Evolutionary conservation across 1,284 basidiomycete species (phyloP), one percentile per base, ranked within the genome.

Genomic region (Coriolopsis trogii): DNA sequence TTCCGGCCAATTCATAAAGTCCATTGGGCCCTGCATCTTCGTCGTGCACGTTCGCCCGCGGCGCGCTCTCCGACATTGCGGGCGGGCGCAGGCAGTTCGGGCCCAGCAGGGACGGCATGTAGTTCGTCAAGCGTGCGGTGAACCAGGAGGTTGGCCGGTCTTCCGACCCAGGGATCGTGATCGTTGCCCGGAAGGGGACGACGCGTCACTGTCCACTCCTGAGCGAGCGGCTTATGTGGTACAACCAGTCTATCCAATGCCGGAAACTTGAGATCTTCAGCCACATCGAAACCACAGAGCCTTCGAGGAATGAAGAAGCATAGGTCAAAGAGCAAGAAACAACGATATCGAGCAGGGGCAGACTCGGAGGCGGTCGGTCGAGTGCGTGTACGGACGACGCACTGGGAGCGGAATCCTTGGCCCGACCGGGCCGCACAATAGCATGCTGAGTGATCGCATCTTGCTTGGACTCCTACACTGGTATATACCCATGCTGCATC

Each of bases 191-290:
- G 41, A 76, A 63, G 4, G 60, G 65, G 24, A 74, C 56, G 1
- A 62, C 67, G 44, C 60, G 55, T 74, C 75, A 78, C 21, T 63
- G 67, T 4, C 71, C 74, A 33, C 70, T 71, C 55, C 72, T 68
- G 37, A 77, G 60, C 1, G 73, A 68, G n/a, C 62, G 67, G 54
- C 76, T 77, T 2, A 63, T 54, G 61, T 78, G 75, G 6, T 59
- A 58, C 20, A 65, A 63, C 75, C 75, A 78, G 52, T 76, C 72
- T n/a, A n/a, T n/a, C n/a, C n/a, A n/a, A n/a, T n/a, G n/a, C n/a
- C n/a, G n/a, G n/a, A n/a, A n/a, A n/a, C n/a, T n/a, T n/a, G n/a
- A n/a, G 15, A 55, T 55, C 34, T 45, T 63, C 54, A 76, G 74
- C 46, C 74, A 76, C 41, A 70, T 75, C 76, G 54, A 0, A 25